These are phyloP conservation scores for Penicillium sp. DNA, from an alignment of 2,329 filamentous ascomycete species.

Conservation along the genomic window DNA sequence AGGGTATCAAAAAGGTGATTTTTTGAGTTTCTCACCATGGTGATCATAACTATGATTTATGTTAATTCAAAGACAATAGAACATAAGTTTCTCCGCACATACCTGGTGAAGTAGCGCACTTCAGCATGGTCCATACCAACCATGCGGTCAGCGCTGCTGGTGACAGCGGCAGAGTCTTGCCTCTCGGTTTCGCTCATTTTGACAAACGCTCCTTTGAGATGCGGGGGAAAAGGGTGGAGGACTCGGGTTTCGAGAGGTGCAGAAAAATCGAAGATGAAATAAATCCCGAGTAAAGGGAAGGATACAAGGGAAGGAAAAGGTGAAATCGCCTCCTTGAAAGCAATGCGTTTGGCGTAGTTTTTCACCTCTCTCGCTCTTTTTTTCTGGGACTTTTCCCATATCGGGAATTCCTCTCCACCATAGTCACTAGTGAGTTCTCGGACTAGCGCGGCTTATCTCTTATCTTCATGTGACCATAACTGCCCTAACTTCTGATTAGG, in stretches of 20 bases:
- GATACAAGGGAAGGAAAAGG: constrained; percentile 14
- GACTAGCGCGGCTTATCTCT: constrained; percentile 3
- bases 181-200: constrained; percentile 38
- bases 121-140: constrained; percentile 84
- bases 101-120: constrained; percentile 99
- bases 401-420: constrained; percentile 34
- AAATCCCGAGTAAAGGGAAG: constrained; percentile 2
- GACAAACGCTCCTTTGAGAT: constrained; percentile 11
- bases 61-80: constrained; percentile 23
- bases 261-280: neutral
- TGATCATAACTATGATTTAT: constrained; percentile 80
- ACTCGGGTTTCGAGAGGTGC: neutral
- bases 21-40: constrained; percentile 71
- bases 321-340: constrained; percentile 14
- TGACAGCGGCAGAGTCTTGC: constrained; percentile 32
- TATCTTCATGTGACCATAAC: constrained; percentile 29
- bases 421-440: constrained; percentile 24
- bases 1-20: constrained; percentile 22
- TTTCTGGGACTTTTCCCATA: constrained; percentile 33
- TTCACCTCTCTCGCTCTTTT: constrained; percentile 29
- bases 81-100: constrained; percentile 27
- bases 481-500: constrained; percentile 32
- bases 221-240: neutral
- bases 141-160: constrained; percentile 54
- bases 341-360: constrained; percentile 17